phyloP scores from a whole-genome alignment of 1,139 yeast genomes.

The Protomyces pachydermus region DNA sequence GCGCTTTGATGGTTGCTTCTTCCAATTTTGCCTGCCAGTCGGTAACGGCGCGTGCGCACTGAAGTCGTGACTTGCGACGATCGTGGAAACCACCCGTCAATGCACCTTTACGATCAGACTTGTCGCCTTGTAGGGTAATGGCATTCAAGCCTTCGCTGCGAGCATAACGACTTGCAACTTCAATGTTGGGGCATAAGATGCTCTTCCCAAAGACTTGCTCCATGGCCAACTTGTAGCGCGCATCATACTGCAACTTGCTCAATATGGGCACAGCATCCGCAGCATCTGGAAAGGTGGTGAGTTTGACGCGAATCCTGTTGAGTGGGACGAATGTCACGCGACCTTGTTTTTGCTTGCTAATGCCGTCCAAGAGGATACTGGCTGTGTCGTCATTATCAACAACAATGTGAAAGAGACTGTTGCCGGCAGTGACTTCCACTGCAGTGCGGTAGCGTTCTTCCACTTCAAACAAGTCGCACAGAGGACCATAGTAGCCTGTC shows the following conservation, averaged over 20 bases:
- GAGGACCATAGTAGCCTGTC: conserved; percentile 68
- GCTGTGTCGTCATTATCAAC: conserved; percentile 89
- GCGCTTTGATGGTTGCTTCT: conserved; percentile 43
- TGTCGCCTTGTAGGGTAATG: conserved; percentile 86
- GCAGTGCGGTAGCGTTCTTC: conserved; percentile 81
- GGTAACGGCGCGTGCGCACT: conserved; percentile 56
- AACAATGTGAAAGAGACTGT: conserved; percentile 76
- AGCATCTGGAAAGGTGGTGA: conserved; percentile 50
- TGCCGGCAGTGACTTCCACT: conserved; percentile 85
- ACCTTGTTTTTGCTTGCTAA: conserved; percentile 66
- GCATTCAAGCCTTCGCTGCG: conserved; percentile 61
- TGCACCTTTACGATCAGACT: conserved; percentile 77
- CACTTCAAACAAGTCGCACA: conserved; percentile 76
- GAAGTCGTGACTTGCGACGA: conserved; percentile 61
- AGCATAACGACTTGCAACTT: conserved; percentile 65
- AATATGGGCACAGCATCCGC: conserved; percentile 63
- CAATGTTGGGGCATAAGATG: conserved; percentile 67
- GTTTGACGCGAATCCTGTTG: conserved; percentile 52
- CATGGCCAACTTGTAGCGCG: conserved; percentile 57
- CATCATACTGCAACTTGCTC: conserved; percentile 60
- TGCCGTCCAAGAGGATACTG: conserved; percentile 66
- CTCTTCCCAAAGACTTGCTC: conserved; percentile 76
- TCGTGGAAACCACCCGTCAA: conserved; percentile 87
- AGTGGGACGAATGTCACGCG: conserved; percentile 88
- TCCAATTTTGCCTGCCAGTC: conserved; percentile 50